Percentiles rank a stretch among this genome's conserved stretches.
phyloP scores from a whole-genome alignment of 495 filamentous ascomycete species.

The Aspergillus taichungensis region DNA sequence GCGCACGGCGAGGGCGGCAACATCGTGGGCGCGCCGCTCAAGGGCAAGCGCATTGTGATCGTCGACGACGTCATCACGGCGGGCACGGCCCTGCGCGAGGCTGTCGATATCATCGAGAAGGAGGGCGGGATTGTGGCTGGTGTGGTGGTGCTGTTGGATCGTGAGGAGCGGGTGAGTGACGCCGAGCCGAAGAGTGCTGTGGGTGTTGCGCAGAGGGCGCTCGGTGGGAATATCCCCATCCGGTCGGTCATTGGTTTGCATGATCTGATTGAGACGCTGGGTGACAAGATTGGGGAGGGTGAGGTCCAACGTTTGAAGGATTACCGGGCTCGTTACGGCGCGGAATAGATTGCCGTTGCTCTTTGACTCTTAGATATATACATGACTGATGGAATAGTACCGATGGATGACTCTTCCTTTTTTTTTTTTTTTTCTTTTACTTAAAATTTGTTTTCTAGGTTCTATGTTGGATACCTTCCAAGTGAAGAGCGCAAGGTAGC shows the following conservation, averaged over 20 bases:
- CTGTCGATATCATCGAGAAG: slow-evolving; percentile 69
- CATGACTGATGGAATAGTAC: no score
- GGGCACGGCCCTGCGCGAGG: slow-evolving; percentile 86
- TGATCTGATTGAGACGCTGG: slow-evolving; percentile 63
- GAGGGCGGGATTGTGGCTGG: slow-evolving; percentile 78
- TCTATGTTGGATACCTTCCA: no score
- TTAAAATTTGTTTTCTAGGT: no score
- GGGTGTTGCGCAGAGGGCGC: slow-evolving; percentile 66
- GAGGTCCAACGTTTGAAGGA: slow-evolving; percentile 67
- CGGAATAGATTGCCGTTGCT: slow-evolving; percentile 17
- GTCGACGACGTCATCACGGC: slow-evolving; percentile 96
- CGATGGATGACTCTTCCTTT: no score
- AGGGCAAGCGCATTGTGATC: slow-evolving; percentile 76
- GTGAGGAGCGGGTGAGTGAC: slow-evolving; percentile 68
- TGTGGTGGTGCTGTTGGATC: slow-evolving; percentile 79
- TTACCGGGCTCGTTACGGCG: slow-evolving; percentile 64
- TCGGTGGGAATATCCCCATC: slow-evolving; percentile 37
- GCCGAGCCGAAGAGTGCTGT: slow-evolving; percentile 57
- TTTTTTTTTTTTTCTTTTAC: no score
- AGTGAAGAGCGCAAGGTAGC: no score
- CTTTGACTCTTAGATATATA: no score
- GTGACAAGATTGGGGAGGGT: slow-evolving; percentile 39
- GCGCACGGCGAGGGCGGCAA: slow-evolving; percentile 87
- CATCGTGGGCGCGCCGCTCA: slow-evolving; percentile 78
- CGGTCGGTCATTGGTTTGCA: slow-evolving; percentile 50